phyloP scores from a whole-genome alignment of 2,329 filamentous ascomycete genomes.

The Colletotrichum lini region DNA sequence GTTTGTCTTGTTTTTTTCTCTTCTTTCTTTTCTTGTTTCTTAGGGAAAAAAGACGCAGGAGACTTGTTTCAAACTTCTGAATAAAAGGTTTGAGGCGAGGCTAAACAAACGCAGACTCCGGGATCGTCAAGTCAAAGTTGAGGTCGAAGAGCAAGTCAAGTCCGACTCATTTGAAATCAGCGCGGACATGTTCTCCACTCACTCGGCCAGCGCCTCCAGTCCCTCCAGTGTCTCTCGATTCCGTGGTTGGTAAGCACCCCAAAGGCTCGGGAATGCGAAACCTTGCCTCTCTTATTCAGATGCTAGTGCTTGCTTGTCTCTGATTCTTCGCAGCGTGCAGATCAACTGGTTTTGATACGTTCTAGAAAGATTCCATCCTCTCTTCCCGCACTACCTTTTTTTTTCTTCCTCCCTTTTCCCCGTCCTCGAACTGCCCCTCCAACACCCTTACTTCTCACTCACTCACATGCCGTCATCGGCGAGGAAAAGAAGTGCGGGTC shows the following conservation, averaged over 20 bases:
- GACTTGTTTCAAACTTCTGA: no score
- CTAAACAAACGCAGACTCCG: background rate
- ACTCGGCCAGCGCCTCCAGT: background rate
- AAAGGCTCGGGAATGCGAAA: background rate
- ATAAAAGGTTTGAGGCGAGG: background rate
- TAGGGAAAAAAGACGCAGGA: no score
- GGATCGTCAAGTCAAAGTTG: slow-evolving; percentile 6
- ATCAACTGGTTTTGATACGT: background rate
- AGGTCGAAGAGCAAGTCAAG: slow-evolving; percentile 23
- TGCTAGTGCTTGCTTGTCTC: background rate
- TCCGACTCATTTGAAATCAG: slow-evolving; percentile 34
- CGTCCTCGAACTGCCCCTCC: background rate
- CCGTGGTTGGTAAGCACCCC: slow-evolving; percentile 35
- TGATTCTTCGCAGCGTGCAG: background rate
- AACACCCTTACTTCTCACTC: background rate
- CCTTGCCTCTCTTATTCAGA: background rate
- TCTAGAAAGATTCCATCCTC: slow-evolving; percentile 29
- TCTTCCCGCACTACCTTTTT: no score
- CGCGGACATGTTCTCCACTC: slow-evolving; percentile 30
- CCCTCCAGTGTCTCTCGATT: background rate
- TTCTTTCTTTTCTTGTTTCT: no score
- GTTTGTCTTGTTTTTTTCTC: background rate
- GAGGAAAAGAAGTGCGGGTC: background rate
- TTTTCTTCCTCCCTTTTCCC: background rate
- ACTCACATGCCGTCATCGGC: slow-evolving; percentile 13